These are phyloP conservation scores for Acrocalymma vagum DNA, from an alignment of 2,329 filamentous ascomycete genomes.

Conservation along the genomic window DNA sequence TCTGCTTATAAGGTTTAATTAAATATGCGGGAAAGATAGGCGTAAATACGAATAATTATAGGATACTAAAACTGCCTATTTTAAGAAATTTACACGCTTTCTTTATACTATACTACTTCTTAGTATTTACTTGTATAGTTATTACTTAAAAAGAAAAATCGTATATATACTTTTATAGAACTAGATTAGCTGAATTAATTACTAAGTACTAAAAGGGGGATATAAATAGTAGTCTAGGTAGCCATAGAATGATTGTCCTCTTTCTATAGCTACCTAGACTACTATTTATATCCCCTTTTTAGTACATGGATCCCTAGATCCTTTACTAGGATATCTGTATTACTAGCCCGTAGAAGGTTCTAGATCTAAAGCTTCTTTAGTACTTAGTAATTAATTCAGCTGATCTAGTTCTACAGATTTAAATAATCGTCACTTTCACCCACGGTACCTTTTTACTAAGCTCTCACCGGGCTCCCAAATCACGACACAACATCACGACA, in stretches of 20 bases:
- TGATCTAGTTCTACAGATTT: constrained; percentile 6
- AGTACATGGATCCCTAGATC: constrained; percentile 1
- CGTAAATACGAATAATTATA: too few relatives aligned
- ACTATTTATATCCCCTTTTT: constrained; percentile 3
- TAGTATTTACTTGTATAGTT: too few relatives aligned
- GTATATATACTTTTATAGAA: constrained; percentile 3
- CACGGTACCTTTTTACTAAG: constrained; percentile 8
- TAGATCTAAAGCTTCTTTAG: constrained; percentile 5
- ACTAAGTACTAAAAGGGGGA: constrained; percentile 1
- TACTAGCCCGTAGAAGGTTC: constrained; percentile 5
- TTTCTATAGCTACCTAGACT: constrained; percentile 1
- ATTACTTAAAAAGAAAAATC: not conserved
- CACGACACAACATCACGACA: constrained; percentile 9
- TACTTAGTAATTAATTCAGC: constrained; percentile 6
- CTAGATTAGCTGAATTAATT: constrained; percentile 4
- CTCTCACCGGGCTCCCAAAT: constrained; percentile 10
- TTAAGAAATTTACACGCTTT: too few relatives aligned
- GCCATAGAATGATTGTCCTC: not conserved
- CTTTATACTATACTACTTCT: too few relatives aligned
- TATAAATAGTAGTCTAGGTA: not conserved
- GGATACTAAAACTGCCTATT: too few relatives aligned
- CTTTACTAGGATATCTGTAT: constrained; percentile 1
- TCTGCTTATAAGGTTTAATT: too few relatives aligned
- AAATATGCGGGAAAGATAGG: too few relatives aligned
- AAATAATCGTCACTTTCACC: constrained; percentile 7